These are phyloP conservation scores for Rhodomyrtus tomentosa DNA, from an alignment of 345 rosid species.

Conservation along the genomic window DNA sequence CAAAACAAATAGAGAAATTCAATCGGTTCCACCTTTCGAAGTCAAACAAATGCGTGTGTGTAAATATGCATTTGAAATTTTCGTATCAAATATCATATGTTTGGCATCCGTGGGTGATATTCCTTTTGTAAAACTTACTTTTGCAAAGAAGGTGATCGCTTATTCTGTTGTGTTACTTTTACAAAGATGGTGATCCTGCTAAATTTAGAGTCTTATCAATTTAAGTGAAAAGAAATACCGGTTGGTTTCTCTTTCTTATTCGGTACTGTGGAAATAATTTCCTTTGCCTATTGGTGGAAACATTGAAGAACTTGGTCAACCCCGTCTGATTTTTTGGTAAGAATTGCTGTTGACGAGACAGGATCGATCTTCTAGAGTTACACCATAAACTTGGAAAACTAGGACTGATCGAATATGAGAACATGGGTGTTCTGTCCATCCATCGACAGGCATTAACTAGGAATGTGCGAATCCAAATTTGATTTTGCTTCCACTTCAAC, in stretches of 20 bases:
- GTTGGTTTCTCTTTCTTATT: no score
- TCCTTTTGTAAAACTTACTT: neutral
- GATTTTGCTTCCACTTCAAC: neutral
- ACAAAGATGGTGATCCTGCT: neutral
- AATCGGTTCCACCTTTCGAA: neutral
- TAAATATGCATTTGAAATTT: neutral
- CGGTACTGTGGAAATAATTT: neutral
- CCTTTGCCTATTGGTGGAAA: neutral
- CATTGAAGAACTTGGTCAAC: neutral
- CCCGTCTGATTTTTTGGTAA: neutral
- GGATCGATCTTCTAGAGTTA: neutral
- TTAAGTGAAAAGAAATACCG: neutral
- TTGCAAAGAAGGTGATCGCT: neutral
- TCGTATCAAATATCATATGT: neutral
- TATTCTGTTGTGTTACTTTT: neutral
- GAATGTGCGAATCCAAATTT: neutral
- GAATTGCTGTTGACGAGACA: neutral
- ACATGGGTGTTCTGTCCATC: neutral
- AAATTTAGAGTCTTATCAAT: neutral
- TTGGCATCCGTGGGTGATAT: neutral
- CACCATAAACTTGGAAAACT: neutral
- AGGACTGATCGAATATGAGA: neutral
- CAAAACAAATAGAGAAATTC: neutral
- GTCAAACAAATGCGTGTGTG: neutral
- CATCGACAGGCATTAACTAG: neutral